These are phyloP conservation scores for Syzygium syzygioides DNA, from an alignment of 441 rosid species.

Conservation along the genomic window DNA sequence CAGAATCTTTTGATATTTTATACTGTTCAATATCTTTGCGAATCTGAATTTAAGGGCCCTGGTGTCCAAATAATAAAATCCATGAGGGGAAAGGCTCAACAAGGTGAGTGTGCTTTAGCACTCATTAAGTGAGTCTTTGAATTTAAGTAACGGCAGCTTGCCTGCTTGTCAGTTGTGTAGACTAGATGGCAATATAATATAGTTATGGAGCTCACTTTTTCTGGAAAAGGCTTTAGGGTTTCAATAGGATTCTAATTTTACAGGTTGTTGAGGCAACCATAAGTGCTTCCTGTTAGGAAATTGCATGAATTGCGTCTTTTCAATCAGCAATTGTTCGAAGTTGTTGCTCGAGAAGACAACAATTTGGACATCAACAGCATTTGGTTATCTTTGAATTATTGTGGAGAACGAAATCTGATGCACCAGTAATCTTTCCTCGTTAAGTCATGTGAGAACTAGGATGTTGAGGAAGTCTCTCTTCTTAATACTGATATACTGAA, in stretches of 20 bases:
- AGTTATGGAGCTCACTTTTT: background rate
- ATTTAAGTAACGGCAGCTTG: background rate
- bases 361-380: background rate
- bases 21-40: background rate
- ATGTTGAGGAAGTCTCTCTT: background rate
- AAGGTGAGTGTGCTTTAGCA: background rate
- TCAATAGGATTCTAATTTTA: background rate
- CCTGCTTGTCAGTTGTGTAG: background rate
- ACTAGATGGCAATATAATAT: background rate
- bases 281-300: background rate
- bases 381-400: background rate
- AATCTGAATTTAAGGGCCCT: background rate
- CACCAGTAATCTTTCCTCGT: background rate
- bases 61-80: background rate
- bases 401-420: background rate
- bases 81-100: background rate
- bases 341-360: background rate
- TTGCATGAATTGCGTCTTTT: background rate
- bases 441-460: background rate
- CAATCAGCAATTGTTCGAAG: background rate
- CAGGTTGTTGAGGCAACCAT: background rate
- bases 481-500: background rate
- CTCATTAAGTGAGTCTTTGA: background rate
- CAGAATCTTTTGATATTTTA: background rate
- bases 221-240: background rate